Conservation (phyloP, 345 rosid species). For the Microcos paniculata region DNA sequence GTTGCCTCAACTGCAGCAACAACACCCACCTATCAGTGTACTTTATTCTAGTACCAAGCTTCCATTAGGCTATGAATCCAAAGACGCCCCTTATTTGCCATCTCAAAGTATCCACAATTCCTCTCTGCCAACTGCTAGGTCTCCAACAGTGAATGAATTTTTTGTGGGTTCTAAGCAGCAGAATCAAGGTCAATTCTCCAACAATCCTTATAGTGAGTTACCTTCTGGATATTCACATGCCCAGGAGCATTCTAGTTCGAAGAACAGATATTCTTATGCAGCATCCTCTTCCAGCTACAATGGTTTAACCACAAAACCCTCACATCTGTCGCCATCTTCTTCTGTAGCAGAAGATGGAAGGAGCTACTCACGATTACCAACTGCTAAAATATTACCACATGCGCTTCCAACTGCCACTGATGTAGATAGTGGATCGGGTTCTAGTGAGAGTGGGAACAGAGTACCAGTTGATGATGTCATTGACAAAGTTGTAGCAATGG, state of each 20-base stretch:
- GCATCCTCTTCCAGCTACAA: constrained; percentile 19
- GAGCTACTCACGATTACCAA: constrained; percentile 32
- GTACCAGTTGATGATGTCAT: constrained; percentile 39
- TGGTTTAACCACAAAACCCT: constrained; percentile 18
- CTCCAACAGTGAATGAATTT: constrained; percentile 9
- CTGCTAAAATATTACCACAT: constrained; percentile 41
- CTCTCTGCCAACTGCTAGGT: constrained; percentile 25
- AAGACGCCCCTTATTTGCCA: constrained; percentile 25
- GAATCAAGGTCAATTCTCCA: constrained; percentile 22
- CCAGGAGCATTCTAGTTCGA: constrained; percentile 9
- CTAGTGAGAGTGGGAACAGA: constrained; percentile 27
- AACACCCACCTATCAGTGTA: constrained; percentile 19
- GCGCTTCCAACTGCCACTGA: constrained; percentile 51
- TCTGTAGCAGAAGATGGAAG: constrained; percentile 15
- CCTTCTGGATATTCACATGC: constrained; percentile 14
- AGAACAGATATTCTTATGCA: constrained; percentile 12
- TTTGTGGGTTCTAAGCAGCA: constrained; percentile 22
- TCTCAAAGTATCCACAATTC: constrained; percentile 21
- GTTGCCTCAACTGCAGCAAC: constrained; percentile 22
- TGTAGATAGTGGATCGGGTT: constrained; percentile 29
- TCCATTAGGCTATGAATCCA: constrained; percentile 15
- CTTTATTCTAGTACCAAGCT: constrained; percentile 21
- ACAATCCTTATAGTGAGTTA: constrained; percentile 24
- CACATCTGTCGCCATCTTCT: constrained; percentile 9
- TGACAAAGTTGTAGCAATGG: constrained; percentile 61